Conservation (phyloP, 176 grass and related monocot species). For the Aegilops umbellulata region DNA sequence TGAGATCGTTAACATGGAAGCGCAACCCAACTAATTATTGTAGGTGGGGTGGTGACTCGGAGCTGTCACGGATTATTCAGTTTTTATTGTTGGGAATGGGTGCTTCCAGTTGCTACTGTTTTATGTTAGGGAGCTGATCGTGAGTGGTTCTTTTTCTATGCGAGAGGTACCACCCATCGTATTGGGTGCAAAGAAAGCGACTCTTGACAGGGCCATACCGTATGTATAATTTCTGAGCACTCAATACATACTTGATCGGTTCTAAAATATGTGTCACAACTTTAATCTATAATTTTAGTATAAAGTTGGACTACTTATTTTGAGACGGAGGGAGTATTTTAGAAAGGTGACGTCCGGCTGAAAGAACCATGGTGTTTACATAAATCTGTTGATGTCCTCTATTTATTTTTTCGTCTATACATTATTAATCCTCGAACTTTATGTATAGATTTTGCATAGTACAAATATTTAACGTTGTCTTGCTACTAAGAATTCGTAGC, state of each 20-base stretch:
- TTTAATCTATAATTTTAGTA: too few relatives aligned
- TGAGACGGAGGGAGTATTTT: neutral
- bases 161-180: slow-evolving; percentile 8
- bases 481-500: too few relatives aligned
- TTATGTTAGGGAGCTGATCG: slow-evolving; percentile 7
- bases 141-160: slow-evolving; percentile 13
- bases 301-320: too few relatives aligned
- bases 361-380: neutral
- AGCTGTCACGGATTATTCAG: neutral
- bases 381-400: too few relatives aligned
- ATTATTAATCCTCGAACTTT: too few relatives aligned
- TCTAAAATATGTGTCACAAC: too few relatives aligned
- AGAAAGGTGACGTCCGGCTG: neutral
- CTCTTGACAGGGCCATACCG: neutral
- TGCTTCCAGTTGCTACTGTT: neutral
- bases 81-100: neutral
- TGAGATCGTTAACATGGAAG: slow-evolving; percentile 23
- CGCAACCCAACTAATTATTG: slow-evolving; percentile 12
- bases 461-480: too few relatives aligned
- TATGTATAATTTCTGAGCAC: slow-evolving; percentile 6
- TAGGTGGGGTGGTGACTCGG: slow-evolving; percentile 14
- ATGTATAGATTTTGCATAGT: too few relatives aligned
- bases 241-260: neutral
- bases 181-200: slow-evolving; percentile 21
- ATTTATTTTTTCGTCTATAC: too few relatives aligned